A percentile compares a stretch with the other conserved stretches of the same genome.
phyloP scores from a whole-genome alignment of 2,329 filamentous ascomycete species.

The Diplodia seriata region DNA sequence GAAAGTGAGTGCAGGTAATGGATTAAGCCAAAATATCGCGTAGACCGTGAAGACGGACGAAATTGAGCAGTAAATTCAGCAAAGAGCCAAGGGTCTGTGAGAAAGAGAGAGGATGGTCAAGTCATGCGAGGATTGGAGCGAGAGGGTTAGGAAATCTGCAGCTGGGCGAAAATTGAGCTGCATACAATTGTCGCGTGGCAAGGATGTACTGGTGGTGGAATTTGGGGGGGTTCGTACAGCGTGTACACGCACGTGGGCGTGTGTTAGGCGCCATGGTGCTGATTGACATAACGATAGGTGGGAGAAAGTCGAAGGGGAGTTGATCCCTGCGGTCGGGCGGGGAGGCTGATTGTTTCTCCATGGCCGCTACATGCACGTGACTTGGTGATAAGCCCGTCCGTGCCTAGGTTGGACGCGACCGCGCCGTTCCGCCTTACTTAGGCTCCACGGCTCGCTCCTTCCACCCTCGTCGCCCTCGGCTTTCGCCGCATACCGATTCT shows the following conservation, averaged over 20 bases:
- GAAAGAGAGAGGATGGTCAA: no score
- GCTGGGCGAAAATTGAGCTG: neutral
- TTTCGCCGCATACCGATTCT: neutral
- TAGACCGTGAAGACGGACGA: neutral
- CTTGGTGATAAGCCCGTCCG: constrained; percentile 8
- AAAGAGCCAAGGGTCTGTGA: no score
- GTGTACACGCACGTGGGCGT: neutral
- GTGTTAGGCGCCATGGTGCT: neutral
- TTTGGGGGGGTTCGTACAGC: neutral
- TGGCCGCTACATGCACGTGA: constrained; percentile 3
- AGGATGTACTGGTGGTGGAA: neutral
- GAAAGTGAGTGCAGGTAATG: neutral
- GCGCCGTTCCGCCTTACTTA: neutral
- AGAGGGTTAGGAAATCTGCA: neutral
- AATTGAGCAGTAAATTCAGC: no score
- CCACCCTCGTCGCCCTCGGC: neutral
- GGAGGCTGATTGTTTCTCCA: constrained; percentile 1
- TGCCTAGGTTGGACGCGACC: neutral
- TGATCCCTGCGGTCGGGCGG: neutral
- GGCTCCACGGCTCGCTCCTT: neutral
- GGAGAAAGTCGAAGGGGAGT: neutral
- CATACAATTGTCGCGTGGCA: neutral
- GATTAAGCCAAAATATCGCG: neutral
- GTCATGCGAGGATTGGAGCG: neutral
- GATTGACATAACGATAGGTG: neutral